Percentiles rank a stretch among this genome's conserved stretches.
Conservation (phyloP, 805 yeast genomes). For the Starmerella apis region DNA sequence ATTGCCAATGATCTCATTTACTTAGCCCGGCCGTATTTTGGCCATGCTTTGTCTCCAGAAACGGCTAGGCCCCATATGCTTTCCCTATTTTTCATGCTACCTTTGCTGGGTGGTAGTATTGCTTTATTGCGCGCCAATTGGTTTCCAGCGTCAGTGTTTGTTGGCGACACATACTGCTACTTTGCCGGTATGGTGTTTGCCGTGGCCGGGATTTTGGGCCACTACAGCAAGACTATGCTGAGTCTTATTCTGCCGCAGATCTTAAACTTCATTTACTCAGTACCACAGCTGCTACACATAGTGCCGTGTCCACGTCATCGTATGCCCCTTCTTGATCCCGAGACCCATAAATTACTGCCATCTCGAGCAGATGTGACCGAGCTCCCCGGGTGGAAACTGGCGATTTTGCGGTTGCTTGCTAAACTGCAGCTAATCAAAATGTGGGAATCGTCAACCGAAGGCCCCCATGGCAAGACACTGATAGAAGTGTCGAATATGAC, state of each 20-base stretch:
- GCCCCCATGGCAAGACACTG: constrained; percentile 21
- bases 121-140: constrained; percentile 71
- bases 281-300: constrained; percentile 79
- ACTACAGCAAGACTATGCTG: constrained; percentile 85
- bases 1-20: constrained; percentile 70
- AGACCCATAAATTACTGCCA: constrained; percentile 66
- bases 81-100: constrained; percentile 68
- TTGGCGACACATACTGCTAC: constrained; percentile 96
- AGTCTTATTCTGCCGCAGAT: constrained; percentile 85
- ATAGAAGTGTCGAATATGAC: constrained; percentile 70
- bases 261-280: constrained; percentile 75
- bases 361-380: constrained; percentile 37
- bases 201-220: constrained; percentile 90
- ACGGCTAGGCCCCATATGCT: constrained; percentile 76
- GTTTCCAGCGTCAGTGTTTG: constrained; percentile 89
- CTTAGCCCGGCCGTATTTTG: constrained; percentile 29
- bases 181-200: constrained; percentile 99
- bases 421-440: constrained; percentile 42
- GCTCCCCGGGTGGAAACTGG: constrained; percentile 18
- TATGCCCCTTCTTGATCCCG: constrained; percentile 61
- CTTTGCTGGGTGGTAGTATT: constrained; percentile 74
- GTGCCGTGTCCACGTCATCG: constrained; percentile 96
- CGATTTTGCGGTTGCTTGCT: constrained; percentile 40
- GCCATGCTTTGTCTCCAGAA: constrained; percentile 33
- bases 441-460: constrained; percentile 25